A percentile compares a stretch with the other conserved stretches of the same genome.
Conservation (phyloP, 768 basidiomycete genomes). For the Boletus tylopilopsis region DNA sequence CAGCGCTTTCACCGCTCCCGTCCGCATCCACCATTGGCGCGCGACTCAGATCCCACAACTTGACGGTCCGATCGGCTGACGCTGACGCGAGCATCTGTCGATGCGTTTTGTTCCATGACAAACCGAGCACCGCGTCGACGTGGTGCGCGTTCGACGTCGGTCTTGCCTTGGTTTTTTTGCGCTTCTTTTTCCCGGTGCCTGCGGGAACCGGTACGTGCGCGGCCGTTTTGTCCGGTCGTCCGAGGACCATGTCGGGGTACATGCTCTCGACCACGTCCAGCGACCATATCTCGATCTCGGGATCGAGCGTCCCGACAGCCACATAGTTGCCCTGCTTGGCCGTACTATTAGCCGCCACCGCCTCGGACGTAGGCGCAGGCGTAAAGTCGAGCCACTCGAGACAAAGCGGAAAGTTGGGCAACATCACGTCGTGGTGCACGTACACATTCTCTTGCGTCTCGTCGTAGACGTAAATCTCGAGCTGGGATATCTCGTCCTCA, state of each 20-base stretch:
- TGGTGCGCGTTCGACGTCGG: conserved; percentile 64
- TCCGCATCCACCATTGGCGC: conserved; percentile 51
- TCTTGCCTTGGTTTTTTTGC: conserved; percentile 78
- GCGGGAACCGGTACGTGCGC: conserved; percentile 73
- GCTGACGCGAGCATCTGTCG: conserved; percentile 90
- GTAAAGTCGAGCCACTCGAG: conserved; percentile 98
- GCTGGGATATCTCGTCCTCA: conserved; percentile 92
- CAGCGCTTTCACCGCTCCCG: conserved; percentile 35
- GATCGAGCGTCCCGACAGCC: conserved; percentile 95
- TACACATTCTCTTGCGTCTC: conserved; percentile 89
- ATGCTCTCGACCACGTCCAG: conserved; percentile 90
- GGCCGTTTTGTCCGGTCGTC: conserved; percentile 79
- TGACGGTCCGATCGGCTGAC: conserved; percentile 93
- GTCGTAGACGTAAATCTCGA: conserved; percentile 96
- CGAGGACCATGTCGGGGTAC: conserved; percentile 90
- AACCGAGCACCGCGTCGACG: conserved; percentile 88
- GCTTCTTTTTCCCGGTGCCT: conserved; percentile 97
- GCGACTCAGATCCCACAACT: conserved; percentile 92
- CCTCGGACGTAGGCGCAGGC: conserved; percentile 54
- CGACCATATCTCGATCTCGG: conserved; percentile 99
- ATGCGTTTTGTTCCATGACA: conserved; percentile 90
- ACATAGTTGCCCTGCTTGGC: conserved; percentile 76
- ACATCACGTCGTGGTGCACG: conserved; percentile 96
- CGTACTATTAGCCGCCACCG: conserved; percentile 31
- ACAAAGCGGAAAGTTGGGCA: conserved; percentile 96